phyloP scores from a whole-genome alignment of 345 rosid species.

The Dipteronia dyeriana region DNA sequence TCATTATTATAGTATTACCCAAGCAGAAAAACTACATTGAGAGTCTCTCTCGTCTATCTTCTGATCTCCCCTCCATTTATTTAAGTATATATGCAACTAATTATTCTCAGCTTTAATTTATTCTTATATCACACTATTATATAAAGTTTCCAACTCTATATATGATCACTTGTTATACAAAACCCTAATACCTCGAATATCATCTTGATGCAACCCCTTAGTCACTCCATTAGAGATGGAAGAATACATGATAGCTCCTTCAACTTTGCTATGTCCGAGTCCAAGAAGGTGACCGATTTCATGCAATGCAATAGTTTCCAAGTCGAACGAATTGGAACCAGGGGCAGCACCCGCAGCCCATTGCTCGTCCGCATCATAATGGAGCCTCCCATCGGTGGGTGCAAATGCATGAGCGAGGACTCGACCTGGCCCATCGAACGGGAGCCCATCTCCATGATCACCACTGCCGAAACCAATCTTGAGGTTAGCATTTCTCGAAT shows the following conservation, averaged over 20 bases:
- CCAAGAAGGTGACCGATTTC: conserved; percentile 21
- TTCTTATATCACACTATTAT: no score
- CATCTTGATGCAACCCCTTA: conserved; percentile 7
- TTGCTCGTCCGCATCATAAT: conserved; percentile 18
- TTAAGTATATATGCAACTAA: no score
- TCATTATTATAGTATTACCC: no score
- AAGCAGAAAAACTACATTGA: no score
- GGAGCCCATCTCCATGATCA: conserved; percentile 13
- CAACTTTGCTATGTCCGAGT: conserved; percentile 3
- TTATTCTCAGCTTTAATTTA: no score
- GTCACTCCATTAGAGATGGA: neutral
- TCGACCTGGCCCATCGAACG: conserved; percentile 16
- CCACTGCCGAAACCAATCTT: neutral
- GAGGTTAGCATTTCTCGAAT: neutral
- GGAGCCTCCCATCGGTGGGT: conserved; percentile 6
- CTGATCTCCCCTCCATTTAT: no score
- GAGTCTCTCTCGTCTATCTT: no score
- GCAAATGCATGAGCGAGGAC: conserved; percentile 10
- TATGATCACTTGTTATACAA: neutral
- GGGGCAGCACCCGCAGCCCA: conserved; percentile 3
- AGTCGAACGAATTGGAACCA: neutral
- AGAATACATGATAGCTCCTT: conserved; percentile 9
- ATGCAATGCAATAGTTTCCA: conserved; percentile 14
- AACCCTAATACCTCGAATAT: conserved; percentile 11
- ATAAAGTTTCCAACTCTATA: no score